Conservation (phyloP, 805 yeast species). For the Pichia phayaonensis region DNA sequence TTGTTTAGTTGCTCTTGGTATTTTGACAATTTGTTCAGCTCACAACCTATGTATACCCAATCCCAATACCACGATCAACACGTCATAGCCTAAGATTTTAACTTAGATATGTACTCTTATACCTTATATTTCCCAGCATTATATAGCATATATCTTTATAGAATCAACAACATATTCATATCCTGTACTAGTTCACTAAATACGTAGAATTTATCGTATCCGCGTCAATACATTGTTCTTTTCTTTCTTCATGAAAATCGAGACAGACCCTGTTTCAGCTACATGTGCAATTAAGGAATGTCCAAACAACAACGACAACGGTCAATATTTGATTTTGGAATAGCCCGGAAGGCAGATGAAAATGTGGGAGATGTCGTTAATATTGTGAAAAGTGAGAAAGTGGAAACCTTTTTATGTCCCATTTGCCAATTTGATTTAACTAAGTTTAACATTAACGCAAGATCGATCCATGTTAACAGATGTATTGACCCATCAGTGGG, state of each 20-base stretch:
- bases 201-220: no score
- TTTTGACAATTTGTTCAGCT: conserved; percentile 18
- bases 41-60: neutral
- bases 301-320: neutral
- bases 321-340: neutral
- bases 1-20: conserved; percentile 31
- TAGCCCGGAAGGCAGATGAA: neutral
- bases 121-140: neutral
- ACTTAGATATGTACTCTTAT: neutral
- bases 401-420: conserved; percentile 35
- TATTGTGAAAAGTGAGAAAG: neutral
- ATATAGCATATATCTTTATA: no score
- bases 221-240: neutral
- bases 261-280: neutral
- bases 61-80: neutral
- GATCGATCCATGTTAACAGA: conserved; percentile 48
- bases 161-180: no score
- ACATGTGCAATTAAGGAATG: neutral
- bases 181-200: no score
- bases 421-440: conserved; percentile 39
- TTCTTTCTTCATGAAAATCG: no score
- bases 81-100: neutral
- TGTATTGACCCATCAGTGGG: conserved; percentile 33
- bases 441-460: conserved; percentile 31
- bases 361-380: neutral